Evolutionary conservation across 768 basidiomycete species (phyloP), one percentile per base, ranked within the genome.

Genomic region (Suillus hirtellus): DNA sequence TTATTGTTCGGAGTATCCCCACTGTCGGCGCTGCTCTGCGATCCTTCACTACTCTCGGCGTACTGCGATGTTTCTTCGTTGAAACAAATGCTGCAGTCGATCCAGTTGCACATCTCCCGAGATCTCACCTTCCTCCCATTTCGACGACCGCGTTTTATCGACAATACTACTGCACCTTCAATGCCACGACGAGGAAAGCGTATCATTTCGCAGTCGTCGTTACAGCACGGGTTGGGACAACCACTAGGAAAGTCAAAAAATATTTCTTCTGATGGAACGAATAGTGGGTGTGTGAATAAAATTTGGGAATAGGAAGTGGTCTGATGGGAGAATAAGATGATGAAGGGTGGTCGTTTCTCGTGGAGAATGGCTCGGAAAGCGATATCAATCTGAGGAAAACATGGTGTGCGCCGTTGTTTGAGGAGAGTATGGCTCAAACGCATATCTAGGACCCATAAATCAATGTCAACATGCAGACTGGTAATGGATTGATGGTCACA

Each of bases 251-350:
- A 89, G 72, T 91, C 89, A 72, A 84, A 86, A 75, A 89, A 92
- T 40, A 91, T 83, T 50, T 89, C 87, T 68, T 85, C 81, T 21
- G 88, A 81, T 31, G 90, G 90, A 59, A 92, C 89, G 70, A 85
- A 90, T 37, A 83, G 78, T 24, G 81, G 80, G 70, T 89, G 83
- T 1, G 89, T 90, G 80, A 92, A 92, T 72, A 92, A 83, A 65
- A 92, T 90, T 75, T 90, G 89, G 40, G 90, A 91, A 67, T 90
- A 92, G 17, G 90, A 91, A 11, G 88, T 89, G 35, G 88, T 88
- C 71, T 91, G 89, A 70, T 89, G 89, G 34, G 89, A 92, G 75
- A 92, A 91, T 65, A 92, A 81, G 53, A 92, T 82, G 68, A 92
- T 79, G 73, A 92, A 92, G 43, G 87, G 89, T 5, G 90, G 90